These are phyloP conservation scores for Parachaetomium inaequale DNA, from an alignment of 495 filamentous ascomycete species.

Conservation along the genomic window DNA sequence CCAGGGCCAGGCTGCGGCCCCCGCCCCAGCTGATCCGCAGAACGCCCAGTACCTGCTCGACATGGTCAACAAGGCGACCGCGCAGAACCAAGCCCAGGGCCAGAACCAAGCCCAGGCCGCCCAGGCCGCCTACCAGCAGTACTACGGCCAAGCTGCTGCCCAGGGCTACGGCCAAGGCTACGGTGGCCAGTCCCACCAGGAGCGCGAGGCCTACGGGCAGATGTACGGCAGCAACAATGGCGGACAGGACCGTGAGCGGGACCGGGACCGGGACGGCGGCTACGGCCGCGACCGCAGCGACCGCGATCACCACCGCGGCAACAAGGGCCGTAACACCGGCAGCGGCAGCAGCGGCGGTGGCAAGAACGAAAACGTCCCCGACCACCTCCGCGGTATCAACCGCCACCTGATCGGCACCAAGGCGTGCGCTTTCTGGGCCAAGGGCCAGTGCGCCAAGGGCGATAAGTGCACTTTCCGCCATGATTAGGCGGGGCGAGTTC, in stretches of 20 bases:
- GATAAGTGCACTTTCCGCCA: conserved; percentile 83
- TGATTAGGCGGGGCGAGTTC: conserved; percentile 31
- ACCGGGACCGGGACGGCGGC: conserved; percentile 19
- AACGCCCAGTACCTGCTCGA: conserved; percentile 23
- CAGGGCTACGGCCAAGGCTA: conserved; percentile 7
- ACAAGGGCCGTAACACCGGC: conserved; percentile 5
- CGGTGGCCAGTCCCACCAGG: conserved; percentile 18
- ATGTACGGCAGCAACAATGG: conserved; percentile 5
- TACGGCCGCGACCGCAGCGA: conserved; percentile 17
- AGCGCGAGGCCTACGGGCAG: conserved; percentile 21
- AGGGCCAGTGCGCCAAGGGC: conserved; percentile 79
- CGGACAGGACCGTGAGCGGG: conserved; percentile 18
- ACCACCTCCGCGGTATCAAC: conserved; percentile 43
- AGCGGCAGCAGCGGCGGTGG: conserved; percentile 8
- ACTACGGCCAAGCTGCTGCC: conserved; percentile 2
- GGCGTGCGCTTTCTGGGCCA: conserved; percentile 72
- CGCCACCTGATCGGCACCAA: conserved; percentile 48
- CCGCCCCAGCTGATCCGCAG: conserved; percentile 17
- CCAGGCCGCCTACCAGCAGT: conserved; percentile 5
- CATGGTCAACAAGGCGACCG: conserved; percentile 24
- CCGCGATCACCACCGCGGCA: conserved; percentile 21
- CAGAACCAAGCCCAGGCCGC: neutral
- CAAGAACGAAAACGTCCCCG: conserved; percentile 22
- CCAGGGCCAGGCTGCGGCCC: conserved; percentile 18
- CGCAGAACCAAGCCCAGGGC: conserved; percentile 1